Evolutionary conservation across 768 basidiomycete species (phyloP).

Genomic region (Lenzites betulinus): DNA sequence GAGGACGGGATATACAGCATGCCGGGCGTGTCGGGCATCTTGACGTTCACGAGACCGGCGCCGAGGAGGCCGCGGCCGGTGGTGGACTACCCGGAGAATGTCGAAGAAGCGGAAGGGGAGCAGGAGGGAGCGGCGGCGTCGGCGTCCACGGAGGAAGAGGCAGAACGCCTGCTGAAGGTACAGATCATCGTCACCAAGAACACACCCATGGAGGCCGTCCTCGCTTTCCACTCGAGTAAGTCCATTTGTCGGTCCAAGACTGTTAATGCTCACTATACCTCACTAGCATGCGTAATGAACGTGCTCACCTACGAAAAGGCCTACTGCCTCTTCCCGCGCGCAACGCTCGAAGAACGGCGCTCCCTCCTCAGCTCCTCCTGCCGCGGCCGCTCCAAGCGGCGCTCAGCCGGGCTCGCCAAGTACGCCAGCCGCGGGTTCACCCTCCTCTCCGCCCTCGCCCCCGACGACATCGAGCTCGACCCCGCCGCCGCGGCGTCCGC

Average conservation of each 20-base stretch:
- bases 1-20: constrained; percentile 18
- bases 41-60: constrained; percentile 10
- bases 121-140: neutral
- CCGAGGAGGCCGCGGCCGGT: neutral
- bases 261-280: constrained; percentile 26
- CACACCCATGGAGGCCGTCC: constrained; percentile 16
- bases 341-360: constrained; percentile 40
- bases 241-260: constrained; percentile 16
- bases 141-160: too few species aligned
- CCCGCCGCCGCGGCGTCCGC: neutral
- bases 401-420: constrained; percentile 31
- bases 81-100: neutral
- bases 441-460: constrained; percentile 20
- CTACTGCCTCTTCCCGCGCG: constrained; percentile 43
- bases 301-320: constrained; percentile 43
- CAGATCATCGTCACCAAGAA: constrained; percentile 21
- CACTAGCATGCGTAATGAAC: constrained; percentile 46
- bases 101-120: neutral
- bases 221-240: constrained; percentile 23
- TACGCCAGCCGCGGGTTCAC: constrained; percentile 42
- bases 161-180: constrained; percentile 3
- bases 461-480: neutral
- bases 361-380: constrained; percentile 14
- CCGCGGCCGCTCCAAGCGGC: neutral
- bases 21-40: neutral